phyloP scores from a whole-genome alignment of 2,329 filamentous ascomycete species.

The Aspergillus awamori region DNA sequence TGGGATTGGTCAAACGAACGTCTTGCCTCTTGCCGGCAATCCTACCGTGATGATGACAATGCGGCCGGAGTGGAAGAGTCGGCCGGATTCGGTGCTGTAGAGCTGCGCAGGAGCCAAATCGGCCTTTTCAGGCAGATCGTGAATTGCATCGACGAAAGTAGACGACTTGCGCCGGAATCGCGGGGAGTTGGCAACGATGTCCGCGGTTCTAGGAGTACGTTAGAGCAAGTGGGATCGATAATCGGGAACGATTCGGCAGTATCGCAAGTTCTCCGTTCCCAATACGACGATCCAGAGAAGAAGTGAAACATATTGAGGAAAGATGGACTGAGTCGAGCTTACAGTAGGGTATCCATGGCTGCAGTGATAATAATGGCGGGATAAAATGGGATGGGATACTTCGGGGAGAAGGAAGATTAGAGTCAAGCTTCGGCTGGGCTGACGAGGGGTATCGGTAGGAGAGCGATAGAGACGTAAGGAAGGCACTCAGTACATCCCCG shows the following conservation, averaged over 20 bases:
- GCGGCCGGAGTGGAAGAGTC: constrained; percentile 93
- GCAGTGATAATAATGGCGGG: constrained; percentile 11
- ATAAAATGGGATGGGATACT: not conserved
- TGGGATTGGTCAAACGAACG: constrained; percentile 56
- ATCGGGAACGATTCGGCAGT: not conserved
- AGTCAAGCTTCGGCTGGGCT: constrained; percentile 1
- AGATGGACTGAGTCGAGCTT: constrained; percentile 25
- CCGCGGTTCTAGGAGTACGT: constrained; percentile 68
- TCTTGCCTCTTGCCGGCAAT: constrained; percentile 92
- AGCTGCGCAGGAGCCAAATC: constrained; percentile 93
- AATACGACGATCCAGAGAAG: not conserved
- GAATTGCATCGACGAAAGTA: constrained; percentile 95
- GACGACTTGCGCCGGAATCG: constrained; percentile 90
- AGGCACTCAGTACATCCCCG: not conserved
- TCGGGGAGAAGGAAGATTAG: constrained; percentile 9
- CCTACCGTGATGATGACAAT: constrained; percentile 98
- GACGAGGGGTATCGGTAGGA: constrained; percentile 1
- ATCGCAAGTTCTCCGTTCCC: not conserved
- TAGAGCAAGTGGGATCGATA: constrained; percentile 20
- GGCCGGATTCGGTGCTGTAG: constrained; percentile 96
- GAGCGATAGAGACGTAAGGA: not conserved
- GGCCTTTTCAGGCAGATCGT: constrained; percentile 81
- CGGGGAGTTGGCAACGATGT: constrained; percentile 87
- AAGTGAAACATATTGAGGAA: constrained; percentile 1
- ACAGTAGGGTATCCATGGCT: constrained; percentile 55